Evolutionary conservation across 352 stramenopile genomes (phyloP), one percentile per base, ranked within the genome.

Genomic region (Thalassiosira exigua): DNA sequence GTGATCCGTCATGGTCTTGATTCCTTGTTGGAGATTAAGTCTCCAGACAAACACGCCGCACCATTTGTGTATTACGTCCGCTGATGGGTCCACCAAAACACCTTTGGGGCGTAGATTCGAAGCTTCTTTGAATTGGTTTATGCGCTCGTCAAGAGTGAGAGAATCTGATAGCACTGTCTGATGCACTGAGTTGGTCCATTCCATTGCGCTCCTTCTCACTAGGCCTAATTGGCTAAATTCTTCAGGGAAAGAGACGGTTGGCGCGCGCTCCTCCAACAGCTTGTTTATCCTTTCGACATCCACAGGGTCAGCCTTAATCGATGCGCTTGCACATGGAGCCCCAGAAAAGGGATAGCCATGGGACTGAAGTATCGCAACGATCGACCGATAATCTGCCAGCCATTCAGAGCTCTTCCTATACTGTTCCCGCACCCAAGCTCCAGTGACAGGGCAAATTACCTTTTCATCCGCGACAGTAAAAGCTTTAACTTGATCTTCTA

Each of bases 21-120:
- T 54, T 26, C 59, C 62, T 59, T 39, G 21, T 36, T 82, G 61
- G 0, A 89, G 57, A 19, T 75, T 71, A 5, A 82, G 32, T 52
- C 84, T 56, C 88, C 88, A 93, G 26, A 24, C 46, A 56, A 91
- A 83, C n/a, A 87, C 53, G 24, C 83, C 57, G 22, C 85, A 39
- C 44, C 82, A 82, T 46, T 79, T 29, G 72, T 89, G 66, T 44
- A 88, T 62, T 21, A 79, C 56, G 12, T 83, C 59, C 19, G 54
- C 44, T 22, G 77, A 69, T 48, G 86, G 88, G 27, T 91, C 33
- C 12, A 89, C 62, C 39, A 88, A 79, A 5, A 93, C 78, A 24
- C 88, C 88, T 75, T 78, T 85, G 26, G 85, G 88, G 26, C 84
- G 65, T 24, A 41, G 53, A 57, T 75, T 14, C 32, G 59, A 27